A percentile compares a stretch with the other conserved stretches of the same genome.
Conservation (phyloP, 148 eudicot genomes). For the Spergularia bocconei region DNA sequence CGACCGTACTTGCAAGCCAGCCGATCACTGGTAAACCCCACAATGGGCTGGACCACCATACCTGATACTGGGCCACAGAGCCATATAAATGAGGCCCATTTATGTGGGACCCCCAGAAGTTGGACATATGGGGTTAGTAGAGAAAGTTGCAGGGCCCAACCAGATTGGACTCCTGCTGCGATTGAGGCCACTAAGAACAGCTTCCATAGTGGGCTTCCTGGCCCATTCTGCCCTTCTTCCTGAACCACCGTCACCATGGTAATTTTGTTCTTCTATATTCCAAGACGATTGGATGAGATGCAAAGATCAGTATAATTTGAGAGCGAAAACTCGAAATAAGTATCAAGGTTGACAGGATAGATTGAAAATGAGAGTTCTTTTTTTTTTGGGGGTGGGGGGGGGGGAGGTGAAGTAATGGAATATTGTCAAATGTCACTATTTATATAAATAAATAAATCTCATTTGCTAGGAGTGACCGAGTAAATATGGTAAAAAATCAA, state of each 20-base stretch:
- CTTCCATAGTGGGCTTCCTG: constrained; percentile 31
- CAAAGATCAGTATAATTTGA: too few species aligned
- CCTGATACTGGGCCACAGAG: constrained; percentile 91
- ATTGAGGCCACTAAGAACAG: constrained; percentile 30
- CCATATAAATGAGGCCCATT: constrained; percentile 77
- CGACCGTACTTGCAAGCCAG: constrained; percentile 53
- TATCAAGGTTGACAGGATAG: too few species aligned
- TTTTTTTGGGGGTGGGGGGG: too few species aligned
- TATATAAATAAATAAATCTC: too few species aligned
- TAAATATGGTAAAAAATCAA: too few species aligned
- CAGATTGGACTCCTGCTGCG: constrained; percentile 40
- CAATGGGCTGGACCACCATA: constrained; percentile 73
- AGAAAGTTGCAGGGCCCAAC: constrained; percentile 41
- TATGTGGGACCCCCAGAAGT: constrained; percentile 41
- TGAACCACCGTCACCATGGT: neutral
- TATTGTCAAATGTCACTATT: too few species aligned
- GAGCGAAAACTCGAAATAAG: too few species aligned
- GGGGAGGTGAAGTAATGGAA: too few species aligned
- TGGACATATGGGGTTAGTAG: constrained; percentile 43
- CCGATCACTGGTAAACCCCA: constrained; percentile 65
- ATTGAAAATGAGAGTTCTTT: too few species aligned
- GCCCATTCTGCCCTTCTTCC: constrained; percentile 1
- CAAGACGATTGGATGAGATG: too few species aligned
- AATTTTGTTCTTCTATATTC: neutral
- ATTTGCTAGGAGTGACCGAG: too few species aligned